Conservation (phyloP, 106 monocot genomes). For the Cymbidium sinense region DNA sequence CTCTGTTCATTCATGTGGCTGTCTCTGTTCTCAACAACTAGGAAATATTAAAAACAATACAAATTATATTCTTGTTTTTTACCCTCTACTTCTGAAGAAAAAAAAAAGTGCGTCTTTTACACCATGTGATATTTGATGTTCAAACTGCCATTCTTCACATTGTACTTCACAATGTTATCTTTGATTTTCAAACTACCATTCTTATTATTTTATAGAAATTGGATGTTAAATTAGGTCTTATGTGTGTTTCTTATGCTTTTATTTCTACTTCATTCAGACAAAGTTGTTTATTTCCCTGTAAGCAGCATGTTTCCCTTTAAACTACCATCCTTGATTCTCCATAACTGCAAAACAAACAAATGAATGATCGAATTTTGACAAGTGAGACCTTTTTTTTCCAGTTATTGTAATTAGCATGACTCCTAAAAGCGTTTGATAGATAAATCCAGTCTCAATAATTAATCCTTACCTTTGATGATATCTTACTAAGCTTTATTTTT, state of each 20-base stretch:
- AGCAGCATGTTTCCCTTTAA: not conserved
- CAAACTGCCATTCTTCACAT: not conserved
- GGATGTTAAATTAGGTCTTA: not conserved
- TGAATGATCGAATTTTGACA: not conserved
- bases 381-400: not conserved
- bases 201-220: not conserved
- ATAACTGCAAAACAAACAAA: not conserved
- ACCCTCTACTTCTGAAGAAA: not conserved
- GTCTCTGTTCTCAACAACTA: not conserved
- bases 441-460: not conserved
- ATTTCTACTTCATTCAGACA: not conserved
- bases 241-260: not conserved
- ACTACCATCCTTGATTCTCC: not conserved
- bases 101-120: not conserved
- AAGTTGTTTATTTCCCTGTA: not conserved
- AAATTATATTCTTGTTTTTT: not conserved
- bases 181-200: not conserved
- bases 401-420: not conserved
- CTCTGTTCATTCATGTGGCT: not conserved
- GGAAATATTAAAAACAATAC: not conserved
- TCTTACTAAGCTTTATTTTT: not conserved
- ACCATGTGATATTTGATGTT: not conserved
- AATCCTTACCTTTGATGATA: not conserved
- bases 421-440: not conserved
- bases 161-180: not conserved